Conservation (phyloP, 306 rosid species). For the Trifolium pratense region DNA sequence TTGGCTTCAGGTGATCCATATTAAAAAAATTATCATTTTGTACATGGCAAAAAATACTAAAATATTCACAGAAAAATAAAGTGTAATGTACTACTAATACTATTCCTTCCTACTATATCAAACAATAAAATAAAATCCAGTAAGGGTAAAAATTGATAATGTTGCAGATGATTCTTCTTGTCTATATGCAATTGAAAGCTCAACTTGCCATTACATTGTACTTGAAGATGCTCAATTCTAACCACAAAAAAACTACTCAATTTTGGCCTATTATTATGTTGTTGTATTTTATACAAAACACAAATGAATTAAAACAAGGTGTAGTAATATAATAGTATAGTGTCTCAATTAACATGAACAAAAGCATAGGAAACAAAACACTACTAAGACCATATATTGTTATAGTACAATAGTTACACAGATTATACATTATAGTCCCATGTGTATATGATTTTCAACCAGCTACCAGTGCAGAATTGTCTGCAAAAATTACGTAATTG, state of each 20-base stretch:
- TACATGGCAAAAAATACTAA: constrained; percentile 14
- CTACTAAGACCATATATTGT: background rate
- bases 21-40: background rate
- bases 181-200: constrained; percentile 34
- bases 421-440: constrained; percentile 27
- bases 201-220: constrained; percentile 1
- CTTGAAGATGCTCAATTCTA: constrained; percentile 5
- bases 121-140: constrained; percentile 2
- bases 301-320: constrained; percentile 11
- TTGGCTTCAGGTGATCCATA: too few species aligned
- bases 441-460: constrained; percentile 8
- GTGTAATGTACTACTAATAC: background rate
- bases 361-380: constrained; percentile 31
- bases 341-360: constrained; percentile 8
- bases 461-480: constrained; percentile 28
- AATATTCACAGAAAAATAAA: background rate
- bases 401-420: background rate
- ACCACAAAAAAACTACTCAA: background rate
- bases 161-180: constrained; percentile 46
- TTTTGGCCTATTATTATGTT: background rate
- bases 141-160: background rate
- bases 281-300: constrained; percentile 2
- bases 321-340: background rate
- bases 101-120: background rate
- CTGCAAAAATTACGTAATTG: constrained; percentile 31